Conservation (phyloP, 208 protist species). For the Leishmania mexicana region DNA sequence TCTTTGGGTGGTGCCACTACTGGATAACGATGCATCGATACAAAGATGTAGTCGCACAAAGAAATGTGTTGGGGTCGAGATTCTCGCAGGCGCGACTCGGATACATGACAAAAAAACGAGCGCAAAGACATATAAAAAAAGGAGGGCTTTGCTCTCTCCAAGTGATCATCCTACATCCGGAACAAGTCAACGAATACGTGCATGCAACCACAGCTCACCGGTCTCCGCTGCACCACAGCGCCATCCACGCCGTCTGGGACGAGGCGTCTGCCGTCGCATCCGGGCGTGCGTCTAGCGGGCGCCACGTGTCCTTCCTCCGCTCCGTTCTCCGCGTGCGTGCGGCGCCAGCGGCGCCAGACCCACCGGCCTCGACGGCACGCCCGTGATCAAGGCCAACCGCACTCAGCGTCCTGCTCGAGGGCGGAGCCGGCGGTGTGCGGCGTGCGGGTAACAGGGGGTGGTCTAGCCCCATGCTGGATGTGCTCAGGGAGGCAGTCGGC, state of each 20-base stretch:
- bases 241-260: too few species aligned
- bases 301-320: neutral
- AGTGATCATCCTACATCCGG: neutral
- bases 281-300: neutral
- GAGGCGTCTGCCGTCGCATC: neutral
- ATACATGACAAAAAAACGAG: neutral
- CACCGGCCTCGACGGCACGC: neutral
- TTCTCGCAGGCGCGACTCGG: neutral
- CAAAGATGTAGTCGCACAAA: neutral
- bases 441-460: too few species aligned
- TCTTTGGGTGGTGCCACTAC: neutral
- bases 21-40: neutral
- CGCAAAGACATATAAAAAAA: neutral
- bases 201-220: neutral
- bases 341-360: neutral
- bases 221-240: neutral
- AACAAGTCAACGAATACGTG: neutral
- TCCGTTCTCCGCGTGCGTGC: neutral
- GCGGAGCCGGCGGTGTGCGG: too few species aligned
- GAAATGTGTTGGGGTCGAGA: neutral
- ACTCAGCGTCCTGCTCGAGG: too few species aligned
- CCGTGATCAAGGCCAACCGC: too few species aligned
- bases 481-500: neutral
- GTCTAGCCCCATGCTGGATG: neutral
- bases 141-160: too few species aligned